Evolutionary conservation across 345 rosid species (phyloP).

Genomic region (Arabidopsis arenosa): DNA sequence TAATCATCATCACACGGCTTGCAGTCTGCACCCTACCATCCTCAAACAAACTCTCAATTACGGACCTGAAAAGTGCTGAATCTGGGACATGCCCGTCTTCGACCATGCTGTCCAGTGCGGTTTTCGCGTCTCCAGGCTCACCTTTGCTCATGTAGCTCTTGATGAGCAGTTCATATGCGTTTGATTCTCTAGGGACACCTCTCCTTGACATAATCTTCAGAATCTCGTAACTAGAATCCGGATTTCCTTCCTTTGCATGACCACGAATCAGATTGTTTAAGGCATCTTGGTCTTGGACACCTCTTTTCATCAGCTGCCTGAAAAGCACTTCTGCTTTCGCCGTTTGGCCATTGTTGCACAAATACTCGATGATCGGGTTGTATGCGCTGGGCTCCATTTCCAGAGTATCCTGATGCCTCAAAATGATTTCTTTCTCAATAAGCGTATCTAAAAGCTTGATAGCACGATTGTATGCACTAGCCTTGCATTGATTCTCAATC

Average conservation of each 20-base stretch:
- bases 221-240: constrained; percentile 81
- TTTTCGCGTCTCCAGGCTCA: constrained; percentile 90
- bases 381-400: constrained; percentile 71
- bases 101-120: constrained; percentile 82
- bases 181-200: constrained; percentile 72
- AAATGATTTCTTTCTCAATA: constrained; percentile 74
- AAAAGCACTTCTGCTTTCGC: constrained; percentile 81
- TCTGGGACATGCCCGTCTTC: constrained; percentile 81
- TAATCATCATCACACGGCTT: constrained; percentile 84
- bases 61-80: constrained; percentile 70
- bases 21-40: constrained; percentile 93
- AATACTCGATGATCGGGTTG: constrained; percentile 67
- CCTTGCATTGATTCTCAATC: constrained; percentile 78
- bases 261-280: constrained; percentile 77
- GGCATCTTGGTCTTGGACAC: constrained; percentile 69
- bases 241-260: constrained; percentile 83
- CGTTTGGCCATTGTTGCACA: constrained; percentile 75
- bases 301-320: constrained; percentile 89
- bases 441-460: constrained; percentile 74
- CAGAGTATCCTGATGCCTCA: constrained; percentile 71
- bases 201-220: constrained; percentile 83
- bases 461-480: constrained; percentile 65
- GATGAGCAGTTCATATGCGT: constrained; percentile 71
- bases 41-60: constrained; percentile 84
- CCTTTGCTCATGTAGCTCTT: constrained; percentile 93